Base-by-base conservation (phyloP, 1,139 yeast species). In the Geotrichum cucujoidarum region DNA sequence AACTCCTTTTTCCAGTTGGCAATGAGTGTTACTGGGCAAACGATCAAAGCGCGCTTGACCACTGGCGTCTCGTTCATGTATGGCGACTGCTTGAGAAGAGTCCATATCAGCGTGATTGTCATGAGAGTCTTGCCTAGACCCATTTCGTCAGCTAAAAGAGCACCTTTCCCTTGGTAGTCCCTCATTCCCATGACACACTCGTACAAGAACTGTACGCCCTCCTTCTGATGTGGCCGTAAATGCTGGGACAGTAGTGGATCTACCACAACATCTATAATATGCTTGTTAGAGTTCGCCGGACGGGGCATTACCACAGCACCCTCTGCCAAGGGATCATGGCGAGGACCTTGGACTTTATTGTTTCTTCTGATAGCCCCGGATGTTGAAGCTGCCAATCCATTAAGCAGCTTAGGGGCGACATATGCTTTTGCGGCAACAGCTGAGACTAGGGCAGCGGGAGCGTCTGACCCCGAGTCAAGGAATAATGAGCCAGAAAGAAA, bases 121-220 rank as follows among this genome's bases (percentile, higher is more conserved):
- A 83, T 89, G 32, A 92, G 67, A 0, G 97, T 90, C 61, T 92
- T 92, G 0, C 99, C 99, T 22, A 92, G 71, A 0, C 98, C 98
- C 98, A 92, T 92, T 61, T 92, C 97, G 64, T 92, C 98, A 0
- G 98, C 98, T 43, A 92, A 66, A 6, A 92, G 68, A 2, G 94
- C 92, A 0, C 98, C 97, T 42, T 69, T 62, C 2, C 83, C 86
- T n/a, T 68, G 63, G 27, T 66, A 65, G 22, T 73, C 69, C 32
- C 74, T 66, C 52, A 74, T 67, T 0, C 95, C 95, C 81, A 84
- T 78, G 1, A 89, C 74, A 57, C 95, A 87, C 49, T 85, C 85
- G 59, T 88, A 87, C 58, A 92, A 69, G 60, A 92, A 92, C 45
- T 66, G 65, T 0, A 90, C 85, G 1, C 96, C 98, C 56, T 83